These are phyloP conservation scores for Citrus cavaleriei DNA, from an alignment of 345 rosid species.

Conservation along the genomic window DNA sequence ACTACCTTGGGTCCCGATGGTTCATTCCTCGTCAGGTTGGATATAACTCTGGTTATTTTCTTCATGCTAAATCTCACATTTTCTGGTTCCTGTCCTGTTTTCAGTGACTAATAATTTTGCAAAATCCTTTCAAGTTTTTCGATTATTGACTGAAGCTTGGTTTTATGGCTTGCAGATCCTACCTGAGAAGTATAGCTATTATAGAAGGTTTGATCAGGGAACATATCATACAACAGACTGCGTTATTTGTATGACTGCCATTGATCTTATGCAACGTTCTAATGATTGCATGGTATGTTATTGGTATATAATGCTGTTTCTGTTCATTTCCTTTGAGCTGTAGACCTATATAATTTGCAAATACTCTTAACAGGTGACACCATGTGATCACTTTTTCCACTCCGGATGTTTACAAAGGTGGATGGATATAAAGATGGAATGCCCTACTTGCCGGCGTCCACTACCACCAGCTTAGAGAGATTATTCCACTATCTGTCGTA, in stretches of 20 bases:
- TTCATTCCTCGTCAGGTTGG: constrained; percentile 93
- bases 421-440: constrained; percentile 99
- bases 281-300: constrained; percentile 75
- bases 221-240: constrained; percentile 62
- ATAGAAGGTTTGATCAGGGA: constrained; percentile 58
- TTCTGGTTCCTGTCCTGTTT: neutral
- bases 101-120: neutral
- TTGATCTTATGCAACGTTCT: constrained; percentile 60
- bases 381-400: constrained; percentile 96
- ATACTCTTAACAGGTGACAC: constrained; percentile 65
- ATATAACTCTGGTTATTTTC: constrained; percentile 10
- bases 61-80: neutral
- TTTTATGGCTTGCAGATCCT: constrained; percentile 56
- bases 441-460: constrained; percentile 96
- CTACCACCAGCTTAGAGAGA: constrained; percentile 75
- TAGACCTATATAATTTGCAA: neutral
- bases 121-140: neutral
- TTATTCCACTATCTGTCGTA: constrained; percentile 17
- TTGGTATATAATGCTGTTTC: neutral
- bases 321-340: neutral
- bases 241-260: constrained; percentile 91
- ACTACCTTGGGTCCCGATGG: constrained; percentile 93
- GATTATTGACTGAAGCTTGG: neutral
- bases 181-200: constrained; percentile 93
- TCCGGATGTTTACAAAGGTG: constrained; percentile 93